Base-by-base conservation (phyloP, 176 grass and related monocot species). In the Avena sativa region DNA sequence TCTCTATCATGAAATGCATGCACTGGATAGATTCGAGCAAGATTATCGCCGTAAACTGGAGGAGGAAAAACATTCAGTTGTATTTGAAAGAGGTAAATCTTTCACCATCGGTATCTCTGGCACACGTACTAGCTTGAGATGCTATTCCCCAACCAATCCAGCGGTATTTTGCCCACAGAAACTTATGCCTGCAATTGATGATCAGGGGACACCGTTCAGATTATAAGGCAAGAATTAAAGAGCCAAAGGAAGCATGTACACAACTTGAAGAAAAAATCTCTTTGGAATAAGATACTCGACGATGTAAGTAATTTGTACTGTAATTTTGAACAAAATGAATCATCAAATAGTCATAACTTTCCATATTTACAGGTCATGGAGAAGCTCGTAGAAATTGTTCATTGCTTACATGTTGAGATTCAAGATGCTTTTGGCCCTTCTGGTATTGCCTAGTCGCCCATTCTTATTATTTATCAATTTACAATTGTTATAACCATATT, bases 301-400 rank as follows among this genome's bases (percentile, higher is more conserved):
- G 83, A 91, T 83, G 93, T 95, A 82, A 68, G 86, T 66, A 79
- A 20, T 46, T 86, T 58, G 30, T 73, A 89, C 12, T 81, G 63
- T 23, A 64, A 44, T 32, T 44, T 36, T 57, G n/a, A 34, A 56
- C 51, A 34, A 55, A 34, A 47, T 43, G 14, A 71, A 89, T 12
- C 43, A 28, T 14, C 23, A 21, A 4, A 79, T 43, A 52, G 34
- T 21, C 36, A 34, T 23, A 73, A 13, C 5, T 55, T 80, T 74
- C 12, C 12, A 38, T 66, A 51, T 51, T 79, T 67, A 8, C 74
- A 98, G 96, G 92, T 95, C 69, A 91, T 94, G 88, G 93, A 94
- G 86, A 98, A 95, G 70, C 93, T 98, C 84, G 96, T 98, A 82
- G 90, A 95, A 64, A 92, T 92, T 67, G 92, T 98, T 72, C 93